Evolutionary conservation across 2,329 filamentous ascomycete species (phyloP).

Genomic region (Exophiala oligosperma): DNA sequence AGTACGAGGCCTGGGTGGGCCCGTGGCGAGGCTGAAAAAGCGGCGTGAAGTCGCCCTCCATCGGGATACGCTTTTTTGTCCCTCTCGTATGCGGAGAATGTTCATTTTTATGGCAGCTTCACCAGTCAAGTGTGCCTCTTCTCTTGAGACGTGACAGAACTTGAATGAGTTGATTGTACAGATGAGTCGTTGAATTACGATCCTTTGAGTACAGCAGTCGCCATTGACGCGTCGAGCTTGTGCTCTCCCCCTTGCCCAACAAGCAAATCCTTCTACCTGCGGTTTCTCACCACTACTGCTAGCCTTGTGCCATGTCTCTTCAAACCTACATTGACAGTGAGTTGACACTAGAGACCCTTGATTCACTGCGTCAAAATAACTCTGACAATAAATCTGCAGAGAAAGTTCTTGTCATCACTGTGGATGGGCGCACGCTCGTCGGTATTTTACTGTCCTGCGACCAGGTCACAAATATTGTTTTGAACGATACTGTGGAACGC

Average conservation of each 20-base stretch:
- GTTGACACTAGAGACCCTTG: background rate
- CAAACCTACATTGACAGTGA: slow-evolving; percentile 56
- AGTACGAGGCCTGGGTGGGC: no score
- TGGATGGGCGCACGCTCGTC: slow-evolving; percentile 82
- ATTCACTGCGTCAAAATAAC: slow-evolving; percentile 10
- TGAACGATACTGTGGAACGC: slow-evolving; percentile 80
- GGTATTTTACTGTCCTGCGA: slow-evolving; percentile 85
- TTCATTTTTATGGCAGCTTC: background rate
- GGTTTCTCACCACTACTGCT: slow-evolving; percentile 13
- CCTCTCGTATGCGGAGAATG: background rate
- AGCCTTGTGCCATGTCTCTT: slow-evolving; percentile 48
- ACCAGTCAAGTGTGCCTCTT: background rate
- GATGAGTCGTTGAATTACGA: background rate
- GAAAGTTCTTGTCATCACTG: slow-evolving; percentile 87
- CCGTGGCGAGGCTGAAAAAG: background rate
- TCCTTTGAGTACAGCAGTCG: slow-evolving; percentile 3
- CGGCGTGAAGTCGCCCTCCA: background rate
- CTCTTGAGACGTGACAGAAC: background rate
- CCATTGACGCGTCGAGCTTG: slow-evolving; percentile 1
- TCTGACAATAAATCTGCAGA: slow-evolving; percentile 56
- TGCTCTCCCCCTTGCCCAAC: background rate
- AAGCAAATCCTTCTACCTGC: background rate
- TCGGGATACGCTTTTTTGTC: background rate
- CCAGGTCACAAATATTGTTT: slow-evolving; percentile 87
- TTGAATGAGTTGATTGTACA: background rate